These are phyloP conservation scores for Fusarium sp. DNA, from an alignment of 2,329 filamentous ascomycete species.

Conservation along the genomic window DNA sequence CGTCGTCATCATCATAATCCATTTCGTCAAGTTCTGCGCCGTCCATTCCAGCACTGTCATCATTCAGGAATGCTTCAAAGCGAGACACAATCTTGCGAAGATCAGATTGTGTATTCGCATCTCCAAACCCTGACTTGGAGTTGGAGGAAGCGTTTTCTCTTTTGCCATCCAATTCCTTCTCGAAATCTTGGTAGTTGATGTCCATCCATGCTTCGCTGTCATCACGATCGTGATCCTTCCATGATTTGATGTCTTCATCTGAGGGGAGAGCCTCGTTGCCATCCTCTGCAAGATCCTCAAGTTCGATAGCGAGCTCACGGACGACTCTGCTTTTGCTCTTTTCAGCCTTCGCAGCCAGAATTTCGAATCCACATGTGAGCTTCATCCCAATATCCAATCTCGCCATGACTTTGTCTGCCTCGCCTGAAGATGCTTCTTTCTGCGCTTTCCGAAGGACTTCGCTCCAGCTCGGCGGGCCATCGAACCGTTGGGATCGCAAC, in stretches of 20 bases:
- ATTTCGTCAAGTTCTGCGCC: conserved; percentile 79
- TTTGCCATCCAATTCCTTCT: conserved; percentile 75
- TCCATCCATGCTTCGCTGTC: conserved; percentile 93
- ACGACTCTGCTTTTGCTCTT: conserved; percentile 75
- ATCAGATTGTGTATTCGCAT: conserved; percentile 75
- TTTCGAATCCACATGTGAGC: conserved; percentile 88
- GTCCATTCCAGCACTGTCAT: conserved; percentile 82
- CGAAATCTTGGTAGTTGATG: conserved; percentile 90
- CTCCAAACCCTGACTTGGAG: conserved; percentile 64
- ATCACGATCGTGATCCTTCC: conserved; percentile 70
- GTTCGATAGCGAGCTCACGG: conserved; percentile 78
- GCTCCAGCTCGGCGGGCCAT: conserved; percentile 66
- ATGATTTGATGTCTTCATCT: conserved; percentile 76
- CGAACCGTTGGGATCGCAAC: conserved; percentile 84
- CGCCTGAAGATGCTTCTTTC: conserved; percentile 19
- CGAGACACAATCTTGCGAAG: conserved; percentile 90
- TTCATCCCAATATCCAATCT: conserved; percentile 85
- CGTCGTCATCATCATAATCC: conserved; percentile 68
- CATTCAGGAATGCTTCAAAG: conserved; percentile 92
- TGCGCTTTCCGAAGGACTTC: conserved; percentile 39
- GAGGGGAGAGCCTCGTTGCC: conserved; percentile 74
- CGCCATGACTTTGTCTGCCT: conserved; percentile 27
- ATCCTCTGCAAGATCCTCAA: conserved; percentile 79
- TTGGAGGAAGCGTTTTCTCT: conserved; percentile 50
- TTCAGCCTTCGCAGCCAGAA: conserved; percentile 76